These are phyloP conservation scores for Artemisia argyi DNA, from an alignment of 129 eudicot species.

Conservation along the genomic window DNA sequence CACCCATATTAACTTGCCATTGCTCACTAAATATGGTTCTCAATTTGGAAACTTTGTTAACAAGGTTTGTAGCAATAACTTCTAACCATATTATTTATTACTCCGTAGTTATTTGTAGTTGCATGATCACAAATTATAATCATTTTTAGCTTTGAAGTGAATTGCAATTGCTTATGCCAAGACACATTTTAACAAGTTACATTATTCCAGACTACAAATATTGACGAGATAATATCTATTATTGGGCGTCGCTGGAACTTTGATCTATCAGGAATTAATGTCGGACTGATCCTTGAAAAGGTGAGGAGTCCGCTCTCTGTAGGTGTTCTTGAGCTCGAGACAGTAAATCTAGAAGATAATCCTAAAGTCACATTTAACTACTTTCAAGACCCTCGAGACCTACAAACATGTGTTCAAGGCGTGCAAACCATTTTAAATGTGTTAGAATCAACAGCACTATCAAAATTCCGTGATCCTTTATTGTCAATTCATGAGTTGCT, in stretches of 20 bases:
- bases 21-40: conserved; percentile 13
- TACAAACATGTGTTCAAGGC: conserved; percentile 69
- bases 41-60: conserved; percentile 28
- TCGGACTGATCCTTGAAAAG: conserved; percentile 69
- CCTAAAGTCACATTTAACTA: conserved; percentile 81
- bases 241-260: conserved; percentile 14
- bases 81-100: no score
- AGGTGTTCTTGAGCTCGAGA: conserved; percentile 54
- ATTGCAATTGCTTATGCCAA: background rate
- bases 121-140: background rate
- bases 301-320: conserved; percentile 63
- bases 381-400: conserved; percentile 66
- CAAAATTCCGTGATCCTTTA: conserved; percentile 48
- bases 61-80: conserved; percentile 42
- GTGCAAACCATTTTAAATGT: conserved; percentile 54
- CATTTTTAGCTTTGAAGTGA: no score
- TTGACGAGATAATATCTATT: conserved; percentile 8
- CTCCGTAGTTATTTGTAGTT: no score
- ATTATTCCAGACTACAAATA: conserved; percentile 15
- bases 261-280: conserved; percentile 36
- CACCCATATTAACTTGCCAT: conserved; percentile 37
- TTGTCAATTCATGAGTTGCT: conserved; percentile 36
- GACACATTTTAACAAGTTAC: background rate
- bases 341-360: conserved; percentile 48
- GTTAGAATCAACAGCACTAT: conserved; percentile 50